Evolutionary conservation across 2,329 filamentous ascomycete genomes (phyloP).

Genomic region (Epichloe uncinata): DNA sequence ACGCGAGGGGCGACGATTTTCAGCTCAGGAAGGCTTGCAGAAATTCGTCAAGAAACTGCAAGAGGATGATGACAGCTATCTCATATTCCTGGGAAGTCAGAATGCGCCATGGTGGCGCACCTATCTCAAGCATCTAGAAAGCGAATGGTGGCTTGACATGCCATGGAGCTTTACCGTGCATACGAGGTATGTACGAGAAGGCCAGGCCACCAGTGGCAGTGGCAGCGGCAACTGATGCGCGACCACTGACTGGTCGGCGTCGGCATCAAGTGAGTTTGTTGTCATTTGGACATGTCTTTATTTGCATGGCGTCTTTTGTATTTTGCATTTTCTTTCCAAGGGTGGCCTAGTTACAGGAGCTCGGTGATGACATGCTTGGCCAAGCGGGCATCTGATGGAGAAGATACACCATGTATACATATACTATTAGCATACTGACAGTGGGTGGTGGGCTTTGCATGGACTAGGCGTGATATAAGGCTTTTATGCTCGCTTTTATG

Average conservation of each 20-base stretch:
- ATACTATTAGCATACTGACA: neutral
- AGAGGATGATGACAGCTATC: slow-evolving; percentile 11
- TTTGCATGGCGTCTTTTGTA: neutral
- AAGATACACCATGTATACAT: neutral
- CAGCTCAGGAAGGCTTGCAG: slow-evolving; percentile 11
- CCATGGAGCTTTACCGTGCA: no score
- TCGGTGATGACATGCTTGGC: neutral
- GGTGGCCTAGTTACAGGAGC: neutral
- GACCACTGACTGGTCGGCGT: neutral
- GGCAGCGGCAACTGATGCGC: neutral
- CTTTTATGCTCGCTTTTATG: no score
- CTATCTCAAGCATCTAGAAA: slow-evolving; percentile 13
- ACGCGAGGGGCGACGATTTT: slow-evolving; percentile 10
- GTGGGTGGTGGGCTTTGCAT: neutral
- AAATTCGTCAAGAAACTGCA: slow-evolving; percentile 11
- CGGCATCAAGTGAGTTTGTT: neutral
- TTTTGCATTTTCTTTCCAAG: neutral
- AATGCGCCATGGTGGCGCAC: slow-evolving; percentile 16
- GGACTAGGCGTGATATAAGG: no score
- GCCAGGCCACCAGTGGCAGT: neutral
- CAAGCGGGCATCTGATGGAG: no score
- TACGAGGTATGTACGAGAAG: no score
- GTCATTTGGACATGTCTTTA: neutral
- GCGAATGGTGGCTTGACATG: no score
- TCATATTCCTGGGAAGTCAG: slow-evolving; percentile 14